Base-by-base conservation (phyloP, 2,329 filamentous ascomycete genomes). In the Clarireedia hainanense region DNA sequence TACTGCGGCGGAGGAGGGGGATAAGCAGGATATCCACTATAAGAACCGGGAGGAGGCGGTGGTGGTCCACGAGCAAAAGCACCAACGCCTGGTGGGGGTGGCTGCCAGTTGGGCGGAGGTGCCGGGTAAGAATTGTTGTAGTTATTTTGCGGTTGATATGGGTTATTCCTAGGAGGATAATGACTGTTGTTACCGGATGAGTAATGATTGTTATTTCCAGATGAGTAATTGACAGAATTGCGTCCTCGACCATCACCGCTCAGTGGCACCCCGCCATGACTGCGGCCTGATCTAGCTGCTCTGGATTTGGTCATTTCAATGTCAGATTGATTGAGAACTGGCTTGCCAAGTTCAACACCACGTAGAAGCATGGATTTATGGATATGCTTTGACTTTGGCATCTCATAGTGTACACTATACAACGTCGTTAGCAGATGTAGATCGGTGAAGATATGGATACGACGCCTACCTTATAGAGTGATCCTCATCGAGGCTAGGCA, bases 341-440 rank as follows among this genome's bases (percentile, higher is more conserved):
- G 83, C 2, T 79, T 73, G 4, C 88, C 83, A 56, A 91, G 78
- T 64, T 86, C 84, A 40, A 91, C 84, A 12, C 94, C 94, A 2
- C 90, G 85, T 37, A 99, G 78, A 14, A 99, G 80, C 88, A 96
- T 95, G 5, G 91, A 96, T 69, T 96, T 96, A 73, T 99, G 94
- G 4, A 83, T 75, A 64, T 89, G 80, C 9, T 76, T 77, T 17
- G 82, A 83, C 42, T 79, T 76, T 0, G 92, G 91, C 73, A 96
- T 87, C 46, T 90, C 83, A 68, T 95, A 99, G 66, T 88, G 76
- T 10, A 97, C 91, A 67, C 88, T 95, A 61, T 15, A 52, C 5
- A 27, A 46, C 12, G 62, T 74, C 68, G 55, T 61, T 51, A 64
- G 58, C 37, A 46, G 26, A 9, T 30, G 27, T 26, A 34, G 47